These are phyloP conservation scores for Apocynum venetum DNA, from an alignment of 257 asterid genomes.

Conservation along the genomic window DNA sequence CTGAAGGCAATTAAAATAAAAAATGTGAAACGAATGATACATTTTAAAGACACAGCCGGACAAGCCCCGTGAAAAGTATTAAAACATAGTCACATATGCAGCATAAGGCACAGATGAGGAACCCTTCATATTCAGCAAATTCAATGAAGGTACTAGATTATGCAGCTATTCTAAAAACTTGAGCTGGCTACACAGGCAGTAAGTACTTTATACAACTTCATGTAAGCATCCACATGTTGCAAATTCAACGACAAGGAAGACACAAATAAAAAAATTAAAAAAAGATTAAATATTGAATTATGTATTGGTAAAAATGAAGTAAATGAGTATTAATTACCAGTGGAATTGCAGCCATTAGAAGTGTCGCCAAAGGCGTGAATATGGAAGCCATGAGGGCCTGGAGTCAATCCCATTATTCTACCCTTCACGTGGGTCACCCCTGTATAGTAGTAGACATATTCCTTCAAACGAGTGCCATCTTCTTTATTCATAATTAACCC, in stretches of 20 bases:
- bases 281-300: not conserved
- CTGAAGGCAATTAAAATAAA: not conserved
- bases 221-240: not conserved
- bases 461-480: not conserved
- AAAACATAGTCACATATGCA: not conserved
- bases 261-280: not conserved
- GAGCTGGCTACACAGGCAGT: not conserved
- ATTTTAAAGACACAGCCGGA: not conserved
- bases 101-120: not conserved
- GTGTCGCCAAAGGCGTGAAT: slow-evolving; percentile 96
- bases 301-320: not conserved
- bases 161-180: not conserved
- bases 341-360: slow-evolving; percentile 91
- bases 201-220: not conserved
- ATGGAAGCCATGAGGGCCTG: slow-evolving; percentile 92
- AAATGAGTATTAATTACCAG: slow-evolving; percentile 35
- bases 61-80: too few species aligned
- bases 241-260: not conserved
- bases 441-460: slow-evolving; percentile 1
- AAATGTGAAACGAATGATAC: not conserved
- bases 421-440: slow-evolving; percentile 60
- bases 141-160: not conserved
- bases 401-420: slow-evolving; percentile 55
- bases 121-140: not conserved
- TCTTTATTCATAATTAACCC: too few species aligned